Evolutionary conservation across 139 green algal genomes (phyloP).

Genomic region (Coelastrella sp.): DNA sequence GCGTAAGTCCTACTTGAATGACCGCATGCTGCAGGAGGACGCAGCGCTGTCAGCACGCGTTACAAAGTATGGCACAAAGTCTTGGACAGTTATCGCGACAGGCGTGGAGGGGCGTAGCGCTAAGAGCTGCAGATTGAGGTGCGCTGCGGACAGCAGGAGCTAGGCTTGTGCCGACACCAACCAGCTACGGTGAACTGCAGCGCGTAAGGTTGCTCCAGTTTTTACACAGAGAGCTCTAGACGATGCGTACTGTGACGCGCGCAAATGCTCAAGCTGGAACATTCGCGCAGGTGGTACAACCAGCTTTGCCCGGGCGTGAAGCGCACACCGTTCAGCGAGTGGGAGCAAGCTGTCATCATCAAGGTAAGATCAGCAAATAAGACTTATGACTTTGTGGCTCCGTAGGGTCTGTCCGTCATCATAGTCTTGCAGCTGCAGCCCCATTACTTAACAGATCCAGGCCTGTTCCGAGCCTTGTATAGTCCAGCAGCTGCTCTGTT

Average conservation of each 20-base stretch:
- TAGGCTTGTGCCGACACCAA: neutral
- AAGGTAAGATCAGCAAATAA: constrained; percentile 44
- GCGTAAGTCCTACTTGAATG: too few relatives aligned
- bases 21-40: constrained; percentile 72
- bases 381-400: neutral
- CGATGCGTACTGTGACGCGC: too few relatives aligned
- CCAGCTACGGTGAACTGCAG: too few relatives aligned
- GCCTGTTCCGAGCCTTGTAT: too few relatives aligned
- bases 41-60: constrained; percentile 63
- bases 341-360: constrained; percentile 75
- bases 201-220: too few relatives aligned
- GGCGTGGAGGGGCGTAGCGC: constrained; percentile 79
- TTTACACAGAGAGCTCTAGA: too few relatives aligned
- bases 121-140: constrained; percentile 89
- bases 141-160: neutral
- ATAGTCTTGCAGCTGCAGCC: too few relatives aligned
- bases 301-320: constrained; percentile 71
- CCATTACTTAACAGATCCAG: too few relatives aligned
- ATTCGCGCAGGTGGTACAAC: constrained; percentile 68
- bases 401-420: neutral
- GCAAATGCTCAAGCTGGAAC: too few relatives aligned
- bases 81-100: constrained; percentile 85
- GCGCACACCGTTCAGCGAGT: constrained; percentile 69
- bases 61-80: constrained; percentile 66
- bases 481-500: too few relatives aligned